These are phyloP conservation scores for Schizosaccharomyces cryophilus DNA, from an alignment of 805 yeast species.

Conservation along the genomic window DNA sequence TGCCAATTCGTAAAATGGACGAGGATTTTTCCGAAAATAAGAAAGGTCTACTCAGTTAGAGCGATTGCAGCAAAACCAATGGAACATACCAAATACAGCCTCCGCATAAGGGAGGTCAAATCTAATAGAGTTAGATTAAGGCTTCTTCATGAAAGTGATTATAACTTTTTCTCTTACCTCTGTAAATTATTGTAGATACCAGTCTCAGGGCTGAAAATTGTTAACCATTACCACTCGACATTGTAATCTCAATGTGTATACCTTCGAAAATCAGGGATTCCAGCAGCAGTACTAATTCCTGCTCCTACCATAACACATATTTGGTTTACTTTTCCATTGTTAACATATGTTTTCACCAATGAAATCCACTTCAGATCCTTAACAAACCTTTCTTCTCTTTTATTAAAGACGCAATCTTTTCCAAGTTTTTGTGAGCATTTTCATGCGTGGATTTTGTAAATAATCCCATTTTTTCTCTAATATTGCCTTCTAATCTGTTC, in stretches of 20 bases:
- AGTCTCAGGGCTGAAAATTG: conserved; percentile 41
- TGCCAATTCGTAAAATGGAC: conserved; percentile 66
- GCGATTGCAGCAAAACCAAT: too few relatives aligned
- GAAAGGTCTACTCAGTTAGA: conserved; percentile 14
- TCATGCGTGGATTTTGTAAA: background rate
- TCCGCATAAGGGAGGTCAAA: conserved; percentile 74
- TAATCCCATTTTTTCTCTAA: background rate
- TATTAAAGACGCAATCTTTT: background rate
- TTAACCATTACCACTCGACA: too few relatives aligned
- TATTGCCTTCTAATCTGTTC: too few relatives aligned
- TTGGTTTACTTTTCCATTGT: background rate
- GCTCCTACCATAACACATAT: conserved; percentile 40
- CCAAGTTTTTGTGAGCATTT: background rate
- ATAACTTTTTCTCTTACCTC: background rate
- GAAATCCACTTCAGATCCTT: background rate
- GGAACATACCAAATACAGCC: conserved; percentile 64
- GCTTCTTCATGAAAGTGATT: background rate
- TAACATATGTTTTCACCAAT: background rate
- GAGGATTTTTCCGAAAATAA: conserved; percentile 48
- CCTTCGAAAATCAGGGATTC: conserved; percentile 78
- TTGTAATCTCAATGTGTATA: too few relatives aligned
- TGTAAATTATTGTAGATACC: conserved; percentile 49
- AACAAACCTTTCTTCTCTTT: background rate
- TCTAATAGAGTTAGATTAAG: conserved; percentile 16
- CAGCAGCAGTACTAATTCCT: conserved; percentile 79